Percentiles rank a stretch among this genome's conserved stretches.
These are phyloP conservation scores for Claviceps pazoutovae DNA, from an alignment of 2,329 filamentous ascomycete species.

Conservation along the genomic window DNA sequence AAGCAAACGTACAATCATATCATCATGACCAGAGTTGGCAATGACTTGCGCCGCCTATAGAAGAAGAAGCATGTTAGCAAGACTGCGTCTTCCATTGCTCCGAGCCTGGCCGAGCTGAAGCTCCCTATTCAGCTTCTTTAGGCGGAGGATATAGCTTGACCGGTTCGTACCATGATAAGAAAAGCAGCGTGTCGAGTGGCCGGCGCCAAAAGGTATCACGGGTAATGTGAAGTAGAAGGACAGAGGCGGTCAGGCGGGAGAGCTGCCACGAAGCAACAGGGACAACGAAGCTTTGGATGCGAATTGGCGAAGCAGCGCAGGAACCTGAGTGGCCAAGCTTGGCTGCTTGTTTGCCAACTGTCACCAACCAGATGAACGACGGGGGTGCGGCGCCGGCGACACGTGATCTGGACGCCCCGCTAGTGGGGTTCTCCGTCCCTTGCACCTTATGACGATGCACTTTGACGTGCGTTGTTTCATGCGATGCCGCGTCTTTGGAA, in stretches of 20 bases:
- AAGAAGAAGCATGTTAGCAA: slow-evolving; percentile 12
- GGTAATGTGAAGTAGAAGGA: neutral
- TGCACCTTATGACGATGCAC: neutral
- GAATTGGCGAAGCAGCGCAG: slow-evolving; percentile 1
- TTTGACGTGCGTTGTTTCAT: no score
- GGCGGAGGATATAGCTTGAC: neutral
- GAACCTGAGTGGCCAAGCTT: neutral
- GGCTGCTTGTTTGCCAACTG: slow-evolving; percentile 1
- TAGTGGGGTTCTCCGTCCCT: neutral
- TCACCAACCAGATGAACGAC: neutral
- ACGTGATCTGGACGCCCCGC: neutral
- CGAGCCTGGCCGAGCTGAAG: neutral
- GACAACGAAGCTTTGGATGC: neutral
- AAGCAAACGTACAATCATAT: slow-evolving; percentile 81
- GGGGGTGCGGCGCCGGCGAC: neutral
- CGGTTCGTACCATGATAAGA: slow-evolving; percentile 3
- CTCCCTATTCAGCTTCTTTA: neutral
- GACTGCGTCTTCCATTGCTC: neutral
- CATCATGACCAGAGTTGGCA: slow-evolving; percentile 58
- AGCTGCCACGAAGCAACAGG: neutral
- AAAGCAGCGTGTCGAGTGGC: neutral
- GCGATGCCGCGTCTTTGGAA: no score
- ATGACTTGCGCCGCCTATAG: slow-evolving; percentile 29
- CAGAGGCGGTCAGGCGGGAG: neutral
- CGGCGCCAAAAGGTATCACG: slow-evolving; percentile 1